These are phyloP conservation scores for Penicillium corylophilum DNA, from an alignment of 2,329 filamentous ascomycete genomes.

Conservation along the genomic window DNA sequence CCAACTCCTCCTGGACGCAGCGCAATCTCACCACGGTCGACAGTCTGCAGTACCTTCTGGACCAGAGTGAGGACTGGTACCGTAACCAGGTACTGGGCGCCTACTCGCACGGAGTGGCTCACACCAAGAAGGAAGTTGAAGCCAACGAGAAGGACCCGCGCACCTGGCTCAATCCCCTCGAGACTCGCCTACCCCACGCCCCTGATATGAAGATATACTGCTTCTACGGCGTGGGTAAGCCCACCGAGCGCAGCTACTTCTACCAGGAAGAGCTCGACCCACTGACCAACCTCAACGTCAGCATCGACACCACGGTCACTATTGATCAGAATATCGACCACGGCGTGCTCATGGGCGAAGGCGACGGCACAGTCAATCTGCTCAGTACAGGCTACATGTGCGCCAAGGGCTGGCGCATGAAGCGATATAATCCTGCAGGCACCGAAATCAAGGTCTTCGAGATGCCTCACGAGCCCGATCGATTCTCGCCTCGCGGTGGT, in stretches of 20 bases:
- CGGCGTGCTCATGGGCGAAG: conserved; percentile 92
- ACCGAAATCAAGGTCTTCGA: conserved; percentile 81
- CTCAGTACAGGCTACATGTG: conserved; percentile 96
- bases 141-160: conserved; percentile 70
- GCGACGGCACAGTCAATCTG: conserved; percentile 94
- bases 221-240: conserved; percentile 93
- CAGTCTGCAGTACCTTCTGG: conserved; percentile 74
- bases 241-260: conserved; percentile 88
- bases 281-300: conserved; percentile 56
- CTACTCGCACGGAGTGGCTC: conserved; percentile 87
- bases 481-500: conserved; percentile 77
- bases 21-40: conserved; percentile 78
- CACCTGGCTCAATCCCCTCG: conserved; percentile 97
- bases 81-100: conserved; percentile 66
- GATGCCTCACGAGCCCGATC: conserved; percentile 94
- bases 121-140: conserved; percentile 75
- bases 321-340: conserved; percentile 62
- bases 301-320: conserved; percentile 53
- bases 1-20: conserved; percentile 60
- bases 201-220: conserved; percentile 93
- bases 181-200: conserved; percentile 80
- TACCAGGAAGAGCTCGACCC: conserved; percentile 72
- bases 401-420: conserved; percentile 88
- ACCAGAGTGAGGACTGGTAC: conserved; percentile 84
- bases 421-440: conserved; percentile 86